Evolutionary conservation across 305 asterid genomes (phyloP).

Genomic region (Caryopteris hybrid): DNA sequence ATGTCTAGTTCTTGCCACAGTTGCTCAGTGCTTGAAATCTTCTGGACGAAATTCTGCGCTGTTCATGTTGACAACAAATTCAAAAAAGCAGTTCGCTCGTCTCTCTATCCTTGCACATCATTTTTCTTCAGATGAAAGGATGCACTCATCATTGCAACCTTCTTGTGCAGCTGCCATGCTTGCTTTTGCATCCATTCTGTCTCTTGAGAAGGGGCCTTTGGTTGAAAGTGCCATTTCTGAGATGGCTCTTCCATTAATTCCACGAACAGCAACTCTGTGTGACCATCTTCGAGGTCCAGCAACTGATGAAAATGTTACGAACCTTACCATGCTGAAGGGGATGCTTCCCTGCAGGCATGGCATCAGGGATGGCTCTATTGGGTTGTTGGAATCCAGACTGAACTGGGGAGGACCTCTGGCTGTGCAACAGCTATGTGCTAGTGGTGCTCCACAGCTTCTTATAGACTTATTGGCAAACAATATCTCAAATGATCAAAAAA

Average conservation of each 20-base stretch:
- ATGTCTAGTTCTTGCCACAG: constrained; percentile 71
- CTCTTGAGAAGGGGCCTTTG: constrained; percentile 73
- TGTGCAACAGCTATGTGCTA: constrained; percentile 94
- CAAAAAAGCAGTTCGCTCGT: constrained; percentile 80
- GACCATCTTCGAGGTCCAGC: constrained; percentile 72
- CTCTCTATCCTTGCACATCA: constrained; percentile 83
- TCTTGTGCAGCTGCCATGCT: constrained; percentile 91
- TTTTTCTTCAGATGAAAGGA: constrained; percentile 73
- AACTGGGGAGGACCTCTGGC: constrained; percentile 99
- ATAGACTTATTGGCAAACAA: constrained; percentile 76
- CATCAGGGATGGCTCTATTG: constrained; percentile 85
- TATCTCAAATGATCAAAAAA: constrained; percentile 37
- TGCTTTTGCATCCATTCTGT: constrained; percentile 87
- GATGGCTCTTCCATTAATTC: constrained; percentile 90
- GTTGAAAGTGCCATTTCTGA: constrained; percentile 71
- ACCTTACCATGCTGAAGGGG: constrained; percentile 38
- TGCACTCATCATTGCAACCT: constrained; percentile 68
- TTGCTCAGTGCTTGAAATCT: constrained; percentile 72
- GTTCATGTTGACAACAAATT: constrained; percentile 83
- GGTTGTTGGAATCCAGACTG: constrained; percentile 82
- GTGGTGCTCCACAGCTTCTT: constrained; percentile 94
- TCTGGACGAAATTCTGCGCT: constrained; percentile 89
- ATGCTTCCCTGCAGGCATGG: constrained; percentile 89
- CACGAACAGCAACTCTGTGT: constrained; percentile 90
- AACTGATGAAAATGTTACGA: constrained; percentile 44